Base-by-base conservation (phyloP, 1,284 basidiomycete species). In the Malassezia slooffiae region DNA sequence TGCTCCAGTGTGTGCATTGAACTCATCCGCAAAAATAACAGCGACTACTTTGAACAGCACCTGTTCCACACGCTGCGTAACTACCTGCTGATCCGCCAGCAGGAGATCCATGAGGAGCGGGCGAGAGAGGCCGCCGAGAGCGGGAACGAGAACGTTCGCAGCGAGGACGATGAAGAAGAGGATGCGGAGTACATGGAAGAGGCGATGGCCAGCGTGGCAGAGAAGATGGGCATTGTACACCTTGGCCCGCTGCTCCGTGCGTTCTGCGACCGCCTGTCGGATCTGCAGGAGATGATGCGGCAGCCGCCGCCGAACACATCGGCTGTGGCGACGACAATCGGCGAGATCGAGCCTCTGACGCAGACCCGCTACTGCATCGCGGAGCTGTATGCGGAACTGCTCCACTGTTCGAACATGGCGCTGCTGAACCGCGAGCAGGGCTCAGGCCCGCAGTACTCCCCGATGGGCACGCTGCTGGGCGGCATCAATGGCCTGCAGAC, bases 401-500 rank as follows among this genome's bases (percentile, higher is more conserved):
- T 97, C 12, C 93, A 99, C 67, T 93, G 88, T 70, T 97, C 91
- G 12, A 97, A 96, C 67, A 96, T 99, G 91, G 81, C 84, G 1
- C 77, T 96, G 12, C 75, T 97, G 27, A 97, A 97, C 66, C 84
- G 93, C 7, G 48, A 48, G 1, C 42, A 51, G 4, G 58, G 61
- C 8, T 54, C 60, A 13, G 66, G 67, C 7, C 67, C 67, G 4
- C 55, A 58, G 36, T 69, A 69, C 38, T 63, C 62, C 10, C 38
- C 34, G 1, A 54, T 63, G 8, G 67, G 67, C 12, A 54, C 55
- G 4, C 47, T 69, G 21, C 43, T 47, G n/a, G 67, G 65, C 21
- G 67, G 67, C 19, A 52, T 69, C n/a, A 61, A 67, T 33, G 67
- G 65, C 12, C 47, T 70, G n/a, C 65, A 70, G 40, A 51, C 51